phyloP scores from a whole-genome alignment of 768 basidiomycete genomes.

The Psilocybe tampanensis region DNA sequence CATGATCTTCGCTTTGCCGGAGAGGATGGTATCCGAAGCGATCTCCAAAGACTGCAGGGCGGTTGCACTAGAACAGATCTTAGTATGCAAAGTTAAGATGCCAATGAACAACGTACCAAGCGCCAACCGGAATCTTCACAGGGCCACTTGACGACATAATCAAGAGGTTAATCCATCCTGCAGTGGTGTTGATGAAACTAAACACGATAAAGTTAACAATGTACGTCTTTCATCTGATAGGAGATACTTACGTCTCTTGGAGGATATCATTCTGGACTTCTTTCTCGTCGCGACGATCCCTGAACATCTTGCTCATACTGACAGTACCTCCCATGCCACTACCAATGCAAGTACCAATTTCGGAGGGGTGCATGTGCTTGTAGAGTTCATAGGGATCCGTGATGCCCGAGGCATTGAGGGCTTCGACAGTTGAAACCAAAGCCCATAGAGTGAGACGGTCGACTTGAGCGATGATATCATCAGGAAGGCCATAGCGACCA shows the following conservation, averaged over 20 bases:
- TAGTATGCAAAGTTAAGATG: slow-evolving; percentile 3
- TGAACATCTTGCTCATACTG: slow-evolving; percentile 96
- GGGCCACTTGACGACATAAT: slow-evolving; percentile 96
- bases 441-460: slow-evolving; percentile 96
- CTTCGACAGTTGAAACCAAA: slow-evolving; percentile 91
- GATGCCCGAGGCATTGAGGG: slow-evolving; percentile 94
- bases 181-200: slow-evolving; percentile 98
- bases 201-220: slow-evolving; percentile 3
- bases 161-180: slow-evolving; percentile 96
- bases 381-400: slow-evolving; percentile 98
- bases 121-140: slow-evolving; percentile 98
- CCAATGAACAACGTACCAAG: slow-evolving; percentile 68
- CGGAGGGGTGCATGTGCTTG: slow-evolving; percentile 94
- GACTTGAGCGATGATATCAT: slow-evolving; percentile 92
- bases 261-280: slow-evolving; percentile 98
- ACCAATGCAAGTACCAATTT: slow-evolving; percentile 92
- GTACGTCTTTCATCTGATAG: background rate
- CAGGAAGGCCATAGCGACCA: slow-evolving; percentile 94
- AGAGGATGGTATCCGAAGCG: slow-evolving; percentile 92
- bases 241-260: slow-evolving; percentile 85
- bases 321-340: slow-evolving; percentile 98
- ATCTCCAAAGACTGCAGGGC: slow-evolving; percentile 98
- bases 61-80: slow-evolving; percentile 65
- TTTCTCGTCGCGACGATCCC: slow-evolving; percentile 96
- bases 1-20: slow-evolving; percentile 99